Evolutionary conservation across 495 filamentous ascomycete species (phyloP).

Genomic region (Hypomontagnella monticulosa): DNA sequence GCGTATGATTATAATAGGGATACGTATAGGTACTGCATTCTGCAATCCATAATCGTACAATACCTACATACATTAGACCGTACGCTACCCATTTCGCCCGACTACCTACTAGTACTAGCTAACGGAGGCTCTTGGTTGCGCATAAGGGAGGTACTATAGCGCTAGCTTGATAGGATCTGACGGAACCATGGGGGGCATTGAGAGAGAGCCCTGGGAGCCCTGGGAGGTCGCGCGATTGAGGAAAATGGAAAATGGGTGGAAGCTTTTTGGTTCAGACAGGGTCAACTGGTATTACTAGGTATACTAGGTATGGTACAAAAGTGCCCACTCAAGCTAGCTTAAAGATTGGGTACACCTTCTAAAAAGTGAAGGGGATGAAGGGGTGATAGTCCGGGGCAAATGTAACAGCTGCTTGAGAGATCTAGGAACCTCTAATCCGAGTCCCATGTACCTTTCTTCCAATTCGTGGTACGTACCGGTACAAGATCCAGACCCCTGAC

Average conservation of each 20-base stretch:
- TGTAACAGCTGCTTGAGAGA: slow-evolving; percentile 40
- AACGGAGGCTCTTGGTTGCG: slow-evolving; percentile 12
- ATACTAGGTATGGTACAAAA: no score
- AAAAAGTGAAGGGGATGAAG: slow-evolving; percentile 15
- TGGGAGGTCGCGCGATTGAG: slow-evolving; percentile 33
- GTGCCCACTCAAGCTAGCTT: slow-evolving; percentile 30
- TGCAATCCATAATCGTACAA: slow-evolving; percentile 21
- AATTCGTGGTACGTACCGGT: slow-evolving; percentile 33
- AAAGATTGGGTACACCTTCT: slow-evolving; percentile 33
- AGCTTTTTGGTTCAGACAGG: slow-evolving; percentile 20
- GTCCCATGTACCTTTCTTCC: slow-evolving; percentile 36
- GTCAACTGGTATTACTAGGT: no score
- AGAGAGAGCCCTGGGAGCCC: neutral
- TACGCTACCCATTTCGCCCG: slow-evolving; percentile 20
- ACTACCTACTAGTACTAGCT: slow-evolving; percentile 3
- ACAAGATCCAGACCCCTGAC: slow-evolving; percentile 22
- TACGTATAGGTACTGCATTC: slow-evolving; percentile 6
- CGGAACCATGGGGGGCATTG: slow-evolving; percentile 15
- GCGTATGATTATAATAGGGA: neutral
- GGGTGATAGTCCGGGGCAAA: slow-evolving; percentile 44
- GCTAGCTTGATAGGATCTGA: slow-evolving; percentile 22
- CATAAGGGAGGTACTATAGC: slow-evolving; percentile 3
- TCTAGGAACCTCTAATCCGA: slow-evolving; percentile 39
- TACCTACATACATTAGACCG: slow-evolving; percentile 27
- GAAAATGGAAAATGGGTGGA: slow-evolving; percentile 33